Evolutionary conservation across 257 asterid genomes (phyloP).

Genomic region (Nicotiana otophora): DNA sequence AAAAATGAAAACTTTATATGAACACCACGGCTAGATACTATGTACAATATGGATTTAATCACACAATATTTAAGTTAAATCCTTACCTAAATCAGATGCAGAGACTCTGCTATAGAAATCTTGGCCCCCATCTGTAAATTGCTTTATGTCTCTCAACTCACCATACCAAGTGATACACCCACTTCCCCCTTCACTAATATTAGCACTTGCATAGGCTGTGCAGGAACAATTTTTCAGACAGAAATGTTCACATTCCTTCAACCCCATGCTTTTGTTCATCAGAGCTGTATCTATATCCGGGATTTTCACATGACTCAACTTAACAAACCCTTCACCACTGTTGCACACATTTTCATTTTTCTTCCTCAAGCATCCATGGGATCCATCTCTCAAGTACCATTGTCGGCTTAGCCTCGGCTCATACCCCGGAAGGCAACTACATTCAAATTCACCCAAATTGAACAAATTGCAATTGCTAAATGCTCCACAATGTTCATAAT

Average conservation of each 20-base stretch:
- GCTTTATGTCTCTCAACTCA: conserved; percentile 27
- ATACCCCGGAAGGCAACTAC: conserved; percentile 34
- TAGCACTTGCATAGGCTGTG: conserved; percentile 26
- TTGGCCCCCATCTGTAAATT: conserved; percentile 28
- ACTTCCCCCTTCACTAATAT: conserved; percentile 25
- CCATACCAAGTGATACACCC: conserved; percentile 44
- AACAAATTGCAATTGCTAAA: conserved; percentile 16
- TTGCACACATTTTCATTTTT: conserved; percentile 13
- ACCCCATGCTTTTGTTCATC: conserved; percentile 17
- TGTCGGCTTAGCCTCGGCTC: conserved; percentile 23
- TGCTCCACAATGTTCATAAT: conserved; percentile 23
- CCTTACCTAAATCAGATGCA: conserved; percentile 21
- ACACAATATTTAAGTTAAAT: background rate
- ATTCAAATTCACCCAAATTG: conserved; percentile 22
- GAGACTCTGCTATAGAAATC: conserved; percentile 27
- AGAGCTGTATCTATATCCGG: conserved; percentile 27
- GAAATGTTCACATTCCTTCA: conserved; percentile 18
- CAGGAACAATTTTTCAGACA: conserved; percentile 35
- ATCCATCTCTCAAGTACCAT: conserved; percentile 30
- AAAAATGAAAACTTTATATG: background rate
- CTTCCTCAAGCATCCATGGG: conserved; percentile 28
- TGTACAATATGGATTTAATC: background rate
- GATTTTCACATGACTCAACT: conserved; percentile 17
- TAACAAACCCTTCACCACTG: conserved; percentile 20
- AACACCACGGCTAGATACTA: background rate